Conservation (phyloP, 148 eudicot genomes). For the Rhododendron ferrugineum region DNA sequence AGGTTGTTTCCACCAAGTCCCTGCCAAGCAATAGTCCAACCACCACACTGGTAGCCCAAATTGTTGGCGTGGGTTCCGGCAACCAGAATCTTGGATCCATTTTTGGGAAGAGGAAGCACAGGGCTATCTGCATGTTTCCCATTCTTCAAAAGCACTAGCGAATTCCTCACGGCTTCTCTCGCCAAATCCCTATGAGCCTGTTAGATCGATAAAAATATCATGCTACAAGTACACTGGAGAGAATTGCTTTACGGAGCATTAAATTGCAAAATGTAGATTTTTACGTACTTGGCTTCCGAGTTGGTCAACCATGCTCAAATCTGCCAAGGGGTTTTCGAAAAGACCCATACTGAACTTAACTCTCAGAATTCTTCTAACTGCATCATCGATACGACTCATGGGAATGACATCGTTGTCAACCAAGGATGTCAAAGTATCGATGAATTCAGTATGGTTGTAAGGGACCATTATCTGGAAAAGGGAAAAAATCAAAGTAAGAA, state of each 20-base stretch:
- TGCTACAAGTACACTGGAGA: background rate
- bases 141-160: background rate
- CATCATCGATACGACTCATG: conserved; percentile 62
- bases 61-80: conserved; percentile 5
- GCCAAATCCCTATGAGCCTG: background rate
- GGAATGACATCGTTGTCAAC: conserved; percentile 47
- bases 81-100: background rate
- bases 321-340: conserved; percentile 60
- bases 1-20: background rate
- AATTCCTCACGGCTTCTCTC: conserved; percentile 3
- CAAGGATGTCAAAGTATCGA: conserved; percentile 30
- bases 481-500: background rate
- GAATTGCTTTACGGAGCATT: background rate
- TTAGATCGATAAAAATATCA: background rate
- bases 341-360: conserved; percentile 61
- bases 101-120: background rate
- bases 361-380: conserved; percentile 54
- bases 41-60: conserved; percentile 4
- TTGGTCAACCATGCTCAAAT: conserved; percentile 34
- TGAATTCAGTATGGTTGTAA: conserved; percentile 42
- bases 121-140: background rate
- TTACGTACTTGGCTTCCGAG: conserved; percentile 47
- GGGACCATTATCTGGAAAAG: conserved; percentile 41
- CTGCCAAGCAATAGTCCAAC: background rate
- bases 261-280: background rate